phyloP scores from a whole-genome alignment of 306 rosid species.

The Notholithocarpus densiflorus region DNA sequence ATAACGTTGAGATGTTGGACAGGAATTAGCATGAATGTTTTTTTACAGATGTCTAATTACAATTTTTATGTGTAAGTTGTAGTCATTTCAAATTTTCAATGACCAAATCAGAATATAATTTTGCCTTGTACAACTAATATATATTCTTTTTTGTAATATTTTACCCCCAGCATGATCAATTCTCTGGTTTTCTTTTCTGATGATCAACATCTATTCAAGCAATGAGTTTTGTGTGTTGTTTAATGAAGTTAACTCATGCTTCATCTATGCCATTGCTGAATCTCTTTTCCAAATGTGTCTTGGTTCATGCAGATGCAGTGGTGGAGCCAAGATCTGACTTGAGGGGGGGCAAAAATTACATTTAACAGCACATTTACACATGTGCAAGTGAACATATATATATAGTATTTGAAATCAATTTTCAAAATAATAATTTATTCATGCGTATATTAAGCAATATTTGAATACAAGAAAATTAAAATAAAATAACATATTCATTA shows the following conservation, averaged over 20 bases:
- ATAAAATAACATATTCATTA: too few species aligned
- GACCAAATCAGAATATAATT: neutral
- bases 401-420: too few species aligned
- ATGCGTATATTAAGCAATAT: too few species aligned
- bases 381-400: too few species aligned
- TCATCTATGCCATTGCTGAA: neutral
- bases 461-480: too few species aligned
- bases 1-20: conserved; percentile 2
- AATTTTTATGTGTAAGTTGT: too few species aligned
- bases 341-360: too few species aligned
- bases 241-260: neutral
- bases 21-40: neutral
- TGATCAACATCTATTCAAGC: neutral
- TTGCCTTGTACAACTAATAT: neutral
- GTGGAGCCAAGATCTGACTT: too few species aligned
- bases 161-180: neutral
- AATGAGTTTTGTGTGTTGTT: neutral
- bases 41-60: neutral
- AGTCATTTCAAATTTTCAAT: too few species aligned
- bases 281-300: neutral
- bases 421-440: too few species aligned
- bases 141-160: neutral
- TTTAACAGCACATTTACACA: too few species aligned
- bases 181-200: neutral
- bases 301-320: neutral